Evolutionary conservation across 2,329 filamentous ascomycete species (phyloP), one percentile per base, ranked within the genome.

Genomic region (Paracoccidioides brasiliensis): DNA sequence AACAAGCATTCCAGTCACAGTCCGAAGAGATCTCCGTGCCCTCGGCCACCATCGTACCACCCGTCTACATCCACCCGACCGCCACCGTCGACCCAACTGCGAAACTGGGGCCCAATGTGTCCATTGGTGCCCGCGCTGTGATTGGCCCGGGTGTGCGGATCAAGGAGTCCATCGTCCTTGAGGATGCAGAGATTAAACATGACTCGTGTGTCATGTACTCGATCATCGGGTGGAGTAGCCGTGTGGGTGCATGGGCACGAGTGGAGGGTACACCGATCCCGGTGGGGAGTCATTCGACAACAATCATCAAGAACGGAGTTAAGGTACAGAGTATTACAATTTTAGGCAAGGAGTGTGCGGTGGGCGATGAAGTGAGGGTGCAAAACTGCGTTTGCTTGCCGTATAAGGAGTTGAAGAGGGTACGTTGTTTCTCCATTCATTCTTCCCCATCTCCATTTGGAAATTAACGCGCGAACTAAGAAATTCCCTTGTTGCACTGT

Each of bases 271-370:
- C 90, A 0, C 90, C 91, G 0, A 94, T 87, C 14, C 86, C 90
- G 0, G 83, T 88, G 55, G 84, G 80, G 53, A 95, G 86, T 76
- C 91, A 97, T 76, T 87, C 83, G 54, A 97, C 91, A 12, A 95
- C 86, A 74, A 90, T 97, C 65, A 80, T 97, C 72, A 97, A 96
- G 82, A 95, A 96, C 67, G 93, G 93, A 53, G 84, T 97, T 72
- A 97, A 97, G 79, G 93, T 98, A 53, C 93, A 97, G 78, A 95
- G 89, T 72, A 93, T 97, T 68, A 97, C 91, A 49, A 98, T 97
- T 63, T 74, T 98, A 60, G 91, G 91, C 69, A 96, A 97, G 78
- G 93, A 98, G 72, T 97, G 91, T 67, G 82, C 78, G 55, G 93
- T 97, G 35, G 90, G 86, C 3, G 93, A 98, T 65, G 93, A 97